Evolutionary conservation across 2,329 filamentous ascomycete species (phyloP), one percentile per base, ranked within the genome.

Genomic region (Sporothrix pseudoabietina): DNA sequence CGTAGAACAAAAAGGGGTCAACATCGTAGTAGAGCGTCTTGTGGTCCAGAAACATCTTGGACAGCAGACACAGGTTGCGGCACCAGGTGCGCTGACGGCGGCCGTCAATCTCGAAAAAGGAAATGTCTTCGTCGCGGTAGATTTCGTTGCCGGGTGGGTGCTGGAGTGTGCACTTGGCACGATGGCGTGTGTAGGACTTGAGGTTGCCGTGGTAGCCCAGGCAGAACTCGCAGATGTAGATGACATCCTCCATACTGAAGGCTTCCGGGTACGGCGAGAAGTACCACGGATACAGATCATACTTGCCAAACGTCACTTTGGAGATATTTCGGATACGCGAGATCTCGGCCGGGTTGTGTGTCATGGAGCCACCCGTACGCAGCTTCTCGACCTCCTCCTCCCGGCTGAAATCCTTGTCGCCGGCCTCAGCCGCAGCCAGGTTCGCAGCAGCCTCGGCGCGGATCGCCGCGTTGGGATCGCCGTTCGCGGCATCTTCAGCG

Each of bases 21-120:
- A 99, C 96, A 78, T 99, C 96, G 84, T 99, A 99, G 85, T 98
- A 99, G 8, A 99, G 89, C 5, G 96, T 98, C 82, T 99, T 99
- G 81, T 98, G 97, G 77, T 97, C 96, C 52, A 99, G 87, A 80
- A 99, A 99, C 83, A 98, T 93, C 79, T 99, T 99, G 30, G 92
- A 96, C 19, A 99, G 85, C 10, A 99, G 85, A 81, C 96, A 99
- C 5, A 99, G 87, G 78, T 99, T 99, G 71, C 97, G 92, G 79
- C 96, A 99, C 90, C 96, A 99, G 0, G 95, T 97, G 4, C 95
- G 89, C 80, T 99, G 97, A 73, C 97, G 90, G 41, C 94, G 89
- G 0, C 96, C 96, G 79, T 99, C 96, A 74, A 99, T 97, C 81
- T 99, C 96, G 79, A 97, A 99, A 77, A 99, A 98, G 0, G 94